Evolutionary conservation across 2,329 filamentous ascomycete genomes (phyloP).

Genomic region (Xylariaceae sp.): DNA sequence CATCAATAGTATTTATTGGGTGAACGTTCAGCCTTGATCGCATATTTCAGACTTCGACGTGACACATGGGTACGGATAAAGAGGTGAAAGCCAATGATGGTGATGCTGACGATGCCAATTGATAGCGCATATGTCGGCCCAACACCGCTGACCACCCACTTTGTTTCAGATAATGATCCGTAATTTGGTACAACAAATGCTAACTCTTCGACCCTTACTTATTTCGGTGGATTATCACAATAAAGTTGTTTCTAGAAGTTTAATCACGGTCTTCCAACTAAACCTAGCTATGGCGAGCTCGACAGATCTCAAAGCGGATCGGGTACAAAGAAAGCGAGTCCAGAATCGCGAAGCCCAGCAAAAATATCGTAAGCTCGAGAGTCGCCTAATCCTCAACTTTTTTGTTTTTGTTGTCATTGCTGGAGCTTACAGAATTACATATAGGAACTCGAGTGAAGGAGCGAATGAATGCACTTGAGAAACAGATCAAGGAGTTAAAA

Average conservation of each 20-base stretch:
- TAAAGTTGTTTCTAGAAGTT: too few relatives aligned
- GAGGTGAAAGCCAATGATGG: too few relatives aligned
- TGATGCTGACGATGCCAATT: not conserved
- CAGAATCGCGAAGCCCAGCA: conserved; percentile 9
- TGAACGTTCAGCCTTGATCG: too few relatives aligned
- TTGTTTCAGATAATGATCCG: too few relatives aligned
- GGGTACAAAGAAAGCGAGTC: not conserved
- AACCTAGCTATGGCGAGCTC: not conserved
- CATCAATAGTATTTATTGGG: too few relatives aligned
- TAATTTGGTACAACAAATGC: too few relatives aligned
- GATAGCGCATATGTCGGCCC: not conserved
- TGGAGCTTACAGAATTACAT: not conserved
- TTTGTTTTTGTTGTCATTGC: too few relatives aligned
- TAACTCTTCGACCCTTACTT: too few relatives aligned
- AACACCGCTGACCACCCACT: conserved; percentile 11
- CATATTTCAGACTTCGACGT: too few relatives aligned
- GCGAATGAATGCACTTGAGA: conserved; percentile 9
- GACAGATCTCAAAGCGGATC: not conserved
- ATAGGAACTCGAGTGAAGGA: conserved; percentile 8
- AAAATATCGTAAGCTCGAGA: conserved; percentile 5
- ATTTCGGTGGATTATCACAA: too few relatives aligned
- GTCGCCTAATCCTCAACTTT: not conserved
- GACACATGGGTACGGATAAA: too few relatives aligned
- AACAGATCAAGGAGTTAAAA: conserved; percentile 9
- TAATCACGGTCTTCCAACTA: too few relatives aligned